Percentiles rank a stretch among this genome's conserved stretches.
phyloP scores from a whole-genome alignment of 805 yeast species.

The Pichia kluyveri region DNA sequence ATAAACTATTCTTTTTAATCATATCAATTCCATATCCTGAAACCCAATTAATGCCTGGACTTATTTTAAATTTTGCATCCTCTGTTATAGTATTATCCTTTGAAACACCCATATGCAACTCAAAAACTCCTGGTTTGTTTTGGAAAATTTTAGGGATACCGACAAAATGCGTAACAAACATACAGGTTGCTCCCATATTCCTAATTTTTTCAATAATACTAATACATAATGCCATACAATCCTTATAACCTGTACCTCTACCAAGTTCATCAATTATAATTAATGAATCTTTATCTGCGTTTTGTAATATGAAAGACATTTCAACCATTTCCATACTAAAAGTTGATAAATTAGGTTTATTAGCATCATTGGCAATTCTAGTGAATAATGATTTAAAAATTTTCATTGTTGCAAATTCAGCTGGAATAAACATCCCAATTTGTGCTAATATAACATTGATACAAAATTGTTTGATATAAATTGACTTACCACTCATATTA shows the following conservation, averaged over 20 bases:
- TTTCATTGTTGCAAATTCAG: slow-evolving; percentile 33
- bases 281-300: slow-evolving; percentile 20
- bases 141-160: slow-evolving; percentile 31
- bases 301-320: slow-evolving; percentile 35
- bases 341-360: slow-evolving; percentile 30
- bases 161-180: slow-evolving; percentile 37
- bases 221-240: slow-evolving; percentile 44
- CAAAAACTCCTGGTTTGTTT: slow-evolving; percentile 26
- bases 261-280: slow-evolving; percentile 50
- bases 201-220: slow-evolving; percentile 34
- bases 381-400: slow-evolving; percentile 31
- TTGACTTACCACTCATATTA: slow-evolving; percentile 58
- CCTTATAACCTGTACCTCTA: slow-evolving; percentile 40
- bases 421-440: slow-evolving; percentile 45
- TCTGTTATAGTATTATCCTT: slow-evolving; percentile 8
- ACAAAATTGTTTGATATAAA: slow-evolving; percentile 45
- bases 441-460: slow-evolving; percentile 44
- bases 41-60: slow-evolving; percentile 15
- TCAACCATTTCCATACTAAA: slow-evolving; percentile 42
- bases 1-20: slow-evolving; percentile 19
- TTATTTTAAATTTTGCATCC: slow-evolving; percentile 25
- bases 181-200: slow-evolving; percentile 22
- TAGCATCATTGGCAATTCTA: slow-evolving; percentile 28
- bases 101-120: slow-evolving; percentile 27
- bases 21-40: slow-evolving; percentile 26